Evolutionary conservation across 371 early-diverging fungal species (phyloP).

Genomic region (Mucor sp.): DNA sequence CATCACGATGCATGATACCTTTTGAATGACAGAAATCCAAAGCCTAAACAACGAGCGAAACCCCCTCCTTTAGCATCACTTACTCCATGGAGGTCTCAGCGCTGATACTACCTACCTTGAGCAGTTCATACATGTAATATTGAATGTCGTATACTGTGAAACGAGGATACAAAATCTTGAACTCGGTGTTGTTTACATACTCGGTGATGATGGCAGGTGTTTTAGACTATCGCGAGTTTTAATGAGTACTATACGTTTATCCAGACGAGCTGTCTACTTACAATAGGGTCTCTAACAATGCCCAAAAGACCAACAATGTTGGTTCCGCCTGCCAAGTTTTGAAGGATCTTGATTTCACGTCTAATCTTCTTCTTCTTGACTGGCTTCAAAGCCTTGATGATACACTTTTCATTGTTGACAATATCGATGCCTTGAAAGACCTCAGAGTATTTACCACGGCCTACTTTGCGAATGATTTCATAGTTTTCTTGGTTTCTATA

Average conservation of each 20-base stretch:
- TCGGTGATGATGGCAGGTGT: slow-evolving; percentile 98
- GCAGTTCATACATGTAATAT: slow-evolving; percentile 94
- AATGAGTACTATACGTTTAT: not conserved
- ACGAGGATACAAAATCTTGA: slow-evolving; percentile 69
- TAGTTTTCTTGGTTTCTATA: slow-evolving; percentile 93
- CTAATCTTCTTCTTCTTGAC: slow-evolving; percentile 99
- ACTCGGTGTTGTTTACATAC: slow-evolving; percentile 85
- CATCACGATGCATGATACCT: slow-evolving; percentile 99
- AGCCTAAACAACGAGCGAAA: slow-evolving; percentile 54
- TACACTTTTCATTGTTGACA: slow-evolving; percentile 76
- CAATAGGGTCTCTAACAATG: slow-evolving; percentile 95
- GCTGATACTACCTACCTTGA: slow-evolving; percentile 83
- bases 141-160: slow-evolving; percentile 94
- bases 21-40: slow-evolving; percentile 98
- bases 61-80: not conserved
- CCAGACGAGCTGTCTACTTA: slow-evolving; percentile 22
- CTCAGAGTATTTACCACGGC: slow-evolving; percentile 99
- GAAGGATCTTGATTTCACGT: slow-evolving; percentile 98
- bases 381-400: slow-evolving; percentile 99
- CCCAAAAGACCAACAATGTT: slow-evolving; percentile 95
- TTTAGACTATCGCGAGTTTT: slow-evolving; percentile 63
- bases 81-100: no score
- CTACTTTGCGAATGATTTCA: slow-evolving; percentile 95
- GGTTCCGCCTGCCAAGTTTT: slow-evolving; percentile 92
- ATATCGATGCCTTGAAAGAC: slow-evolving; percentile 97